phyloP scores from a whole-genome alignment of 2,329 filamentous ascomycete species.

The Botrytis elliptica region DNA sequence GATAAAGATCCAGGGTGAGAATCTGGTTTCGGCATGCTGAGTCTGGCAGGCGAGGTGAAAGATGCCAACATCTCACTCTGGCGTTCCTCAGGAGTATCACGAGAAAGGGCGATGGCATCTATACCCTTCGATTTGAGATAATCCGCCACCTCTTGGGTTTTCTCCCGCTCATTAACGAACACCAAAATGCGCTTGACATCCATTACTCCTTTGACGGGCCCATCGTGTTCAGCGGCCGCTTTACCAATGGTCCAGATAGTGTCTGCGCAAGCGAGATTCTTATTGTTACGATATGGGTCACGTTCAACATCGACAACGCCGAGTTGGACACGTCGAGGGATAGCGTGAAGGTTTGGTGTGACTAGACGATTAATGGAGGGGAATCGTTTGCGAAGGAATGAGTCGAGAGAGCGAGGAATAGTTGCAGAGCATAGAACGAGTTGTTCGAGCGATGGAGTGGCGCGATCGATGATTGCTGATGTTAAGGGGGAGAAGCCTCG shows the following conservation, averaged over 20 bases:
- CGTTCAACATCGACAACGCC: constrained; percentile 89
- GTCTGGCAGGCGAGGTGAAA: constrained; percentile 54
- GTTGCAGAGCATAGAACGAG: constrained; percentile 94
- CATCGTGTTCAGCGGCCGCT: constrained; percentile 61
- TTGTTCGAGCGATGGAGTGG: constrained; percentile 77
- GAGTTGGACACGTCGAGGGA: constrained; percentile 89
- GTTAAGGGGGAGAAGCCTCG: constrained; percentile 87
- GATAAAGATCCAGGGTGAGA: constrained; percentile 44
- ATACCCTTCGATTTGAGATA: constrained; percentile 85
- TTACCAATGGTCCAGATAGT: constrained; percentile 92
- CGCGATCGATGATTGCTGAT: constrained; percentile 76
- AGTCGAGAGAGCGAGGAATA: constrained; percentile 86
- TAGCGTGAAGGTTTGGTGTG: constrained; percentile 93
- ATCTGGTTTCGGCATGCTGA: constrained; percentile 3
- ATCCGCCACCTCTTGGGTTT: constrained; percentile 74
- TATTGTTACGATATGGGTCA: constrained; percentile 92
- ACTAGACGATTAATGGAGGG: constrained; percentile 83
- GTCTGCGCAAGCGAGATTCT: constrained; percentile 88
- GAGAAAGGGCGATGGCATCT: constrained; percentile 78
- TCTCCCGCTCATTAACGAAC: constrained; percentile 95
- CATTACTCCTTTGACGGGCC: constrained; percentile 52
- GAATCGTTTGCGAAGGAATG: constrained; percentile 76
- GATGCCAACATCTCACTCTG: constrained; percentile 72
- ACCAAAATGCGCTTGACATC: constrained; percentile 85
- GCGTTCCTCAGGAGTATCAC: constrained; percentile 77